Evolutionary conservation across 2,329 filamentous ascomycete species (phyloP), one percentile per base, ranked within the genome.

Genomic region (Neopestalotiopsis rosae): DNA sequence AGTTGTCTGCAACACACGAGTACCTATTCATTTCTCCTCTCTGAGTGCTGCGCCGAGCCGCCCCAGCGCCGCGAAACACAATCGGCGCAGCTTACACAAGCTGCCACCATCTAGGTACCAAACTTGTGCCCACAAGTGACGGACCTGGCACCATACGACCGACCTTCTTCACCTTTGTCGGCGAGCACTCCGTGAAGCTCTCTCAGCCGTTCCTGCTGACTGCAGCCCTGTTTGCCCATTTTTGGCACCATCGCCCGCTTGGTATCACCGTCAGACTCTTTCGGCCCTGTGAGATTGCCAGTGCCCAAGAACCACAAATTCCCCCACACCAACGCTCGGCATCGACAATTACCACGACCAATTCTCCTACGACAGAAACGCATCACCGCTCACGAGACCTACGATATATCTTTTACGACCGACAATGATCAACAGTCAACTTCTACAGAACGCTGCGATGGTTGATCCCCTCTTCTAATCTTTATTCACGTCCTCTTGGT

Each of bases 391-490:
- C 49, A 66, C 62, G 30, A 74, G 74, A 71, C 79, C 75, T 75
- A 82, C 80, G 66, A 56, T 67, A 69, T 70, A 79, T 74, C 76
- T 76, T 79, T 76, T 32, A 66, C 64, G 64, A 66, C 83, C 83
- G 80, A 88, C 86, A 80, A 88, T 88, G 87, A 87, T 83, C 84
- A 84, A 81, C 84, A 80, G 82, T 80, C 82, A 81, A 80, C 79
- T 79, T 75, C 83, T 82, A 79, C 82, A 81, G 79, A 82, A 83
- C 86, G 82, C 81, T 82, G 85, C 82, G 79, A 82, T 84, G 82
- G 85, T 86, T 81, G 82, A 83, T 82, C 85, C 84, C 81, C 80
- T 83, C 84, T 84, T 81, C 82, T 88, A 84, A 88, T 83, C 84
- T 81, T 73, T 74, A 75, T 75, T 74, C 70, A 67, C 61, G 68